Percentiles rank a stretch among this genome's conserved stretches.
These are phyloP conservation scores for Cyclanthera cordifolia DNA, from an alignment of 306 rosid genomes.

Conservation along the genomic window DNA sequence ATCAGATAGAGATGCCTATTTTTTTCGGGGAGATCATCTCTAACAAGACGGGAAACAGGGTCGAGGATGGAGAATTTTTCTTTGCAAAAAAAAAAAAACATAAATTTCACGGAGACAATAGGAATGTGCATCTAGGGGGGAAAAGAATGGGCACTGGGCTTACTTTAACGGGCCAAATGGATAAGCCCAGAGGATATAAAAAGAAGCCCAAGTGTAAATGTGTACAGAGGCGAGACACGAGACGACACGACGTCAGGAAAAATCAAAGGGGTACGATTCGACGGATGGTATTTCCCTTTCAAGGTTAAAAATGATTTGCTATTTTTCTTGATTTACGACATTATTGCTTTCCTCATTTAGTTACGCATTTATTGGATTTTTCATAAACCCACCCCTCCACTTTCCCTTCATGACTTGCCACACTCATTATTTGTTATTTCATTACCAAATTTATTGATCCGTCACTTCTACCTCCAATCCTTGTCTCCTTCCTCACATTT, in stretches of 20 bases:
- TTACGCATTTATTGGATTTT: neutral
- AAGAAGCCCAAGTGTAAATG: no score
- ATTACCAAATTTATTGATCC: neutral
- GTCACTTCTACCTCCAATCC: neutral
- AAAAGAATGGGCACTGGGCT: no score
- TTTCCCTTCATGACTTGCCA: neutral
- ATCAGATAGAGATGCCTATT: no score
- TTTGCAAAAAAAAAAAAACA: no score
- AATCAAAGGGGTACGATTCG: conserved; percentile 7
- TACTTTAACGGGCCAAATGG: no score
- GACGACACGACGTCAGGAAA: neutral
- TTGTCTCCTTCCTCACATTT: neutral
- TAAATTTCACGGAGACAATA: no score
- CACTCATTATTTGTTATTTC: neutral
- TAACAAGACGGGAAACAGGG: no score
- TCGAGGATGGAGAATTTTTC: no score
- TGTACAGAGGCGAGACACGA: neutral
- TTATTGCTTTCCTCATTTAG: conserved; percentile 11
- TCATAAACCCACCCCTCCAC: neutral
- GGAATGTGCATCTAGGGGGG: no score
- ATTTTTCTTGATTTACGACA: neutral
- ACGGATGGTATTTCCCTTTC: neutral
- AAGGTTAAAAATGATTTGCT: neutral
- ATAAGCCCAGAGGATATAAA: no score
- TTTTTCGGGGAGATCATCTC: no score